Base-by-base conservation (phyloP, 768 basidiomycete species). In the Sarcomyxa edulis region DNA sequence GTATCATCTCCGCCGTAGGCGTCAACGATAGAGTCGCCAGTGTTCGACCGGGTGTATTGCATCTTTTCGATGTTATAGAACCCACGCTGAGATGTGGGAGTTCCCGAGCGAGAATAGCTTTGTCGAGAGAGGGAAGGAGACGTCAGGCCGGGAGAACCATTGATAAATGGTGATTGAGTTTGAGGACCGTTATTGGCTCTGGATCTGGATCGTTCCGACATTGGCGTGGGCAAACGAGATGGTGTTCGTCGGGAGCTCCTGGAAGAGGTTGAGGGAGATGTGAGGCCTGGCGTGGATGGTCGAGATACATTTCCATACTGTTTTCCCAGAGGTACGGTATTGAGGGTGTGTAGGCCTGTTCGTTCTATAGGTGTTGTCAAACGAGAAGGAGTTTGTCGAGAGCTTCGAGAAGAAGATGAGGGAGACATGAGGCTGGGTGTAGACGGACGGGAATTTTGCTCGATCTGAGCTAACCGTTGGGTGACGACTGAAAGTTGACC, bases 401-500 rank as follows among this genome's bases (percentile, higher is more conserved):
- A 33, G 21, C n/a, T n/a, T n/a, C n/a, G n/a, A n/a, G n/a, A n/a
- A n/a, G n/a, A n/a, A n/a, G 35, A 32, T 16, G 32, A 29, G 21
- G 50, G 50, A 8, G 42, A 42, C 7, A 48, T 46, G 30, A 48
- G 19, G 18, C 26, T n/a, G n/a, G 15, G 36, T 10, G 48, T 19
- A 44, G 47, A 37, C 44, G 43, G 12, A 25, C 40, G n/a, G n/a
- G 28, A 9, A 35, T 28, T 14, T 21, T 21, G 0, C 35, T 42
- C 20, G 37, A 84, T 72, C 48, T 83, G 71, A 7, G 77, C 76
- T 10, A 83, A 66, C 24, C 83, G 76, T 45, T 79, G 74, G 43
- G 72, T 75, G 32, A 86, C 84, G 16, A 84, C 71, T 6, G 81
- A 84, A 26, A 75, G 56, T 39, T 69, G 68, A 42, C 68, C 72